phyloP scores from a whole-genome alignment of 148 eudicot species.

The Nyssa sinensis region DNA sequence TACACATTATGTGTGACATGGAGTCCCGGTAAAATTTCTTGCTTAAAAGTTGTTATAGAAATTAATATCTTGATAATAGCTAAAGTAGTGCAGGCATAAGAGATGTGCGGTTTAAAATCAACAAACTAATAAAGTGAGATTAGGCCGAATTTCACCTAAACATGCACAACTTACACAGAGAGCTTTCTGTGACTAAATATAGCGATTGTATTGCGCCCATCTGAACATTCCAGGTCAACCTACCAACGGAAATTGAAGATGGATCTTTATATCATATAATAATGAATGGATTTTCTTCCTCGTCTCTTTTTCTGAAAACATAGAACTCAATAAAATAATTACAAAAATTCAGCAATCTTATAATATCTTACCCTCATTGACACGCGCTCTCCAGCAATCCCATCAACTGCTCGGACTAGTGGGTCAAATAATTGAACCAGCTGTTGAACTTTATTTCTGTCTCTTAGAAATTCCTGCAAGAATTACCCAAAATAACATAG shows the following conservation, averaged over 20 bases:
- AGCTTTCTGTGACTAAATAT: slow-evolving; percentile 74
- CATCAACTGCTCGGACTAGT: slow-evolving; percentile 73
- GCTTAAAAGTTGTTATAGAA: not conserved
- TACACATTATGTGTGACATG: not conserved
- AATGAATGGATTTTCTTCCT: not conserved
- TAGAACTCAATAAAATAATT: not conserved
- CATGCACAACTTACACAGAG: slow-evolving; percentile 58
- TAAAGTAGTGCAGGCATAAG: not conserved
- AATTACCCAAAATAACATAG: slow-evolving; percentile 15
- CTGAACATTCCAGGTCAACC: slow-evolving; percentile 93
- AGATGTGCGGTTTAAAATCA: not conserved
- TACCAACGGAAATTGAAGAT: slow-evolving; percentile 26
- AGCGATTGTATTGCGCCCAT: slow-evolving; percentile 71
- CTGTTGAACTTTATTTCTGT: slow-evolving; percentile 74
- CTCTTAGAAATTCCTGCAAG: slow-evolving; percentile 79
- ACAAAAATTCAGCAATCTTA: not conserved
- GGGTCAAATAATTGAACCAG: slow-evolving; percentile 85
- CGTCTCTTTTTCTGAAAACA: not conserved
- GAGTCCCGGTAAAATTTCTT: not conserved
- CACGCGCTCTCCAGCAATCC: slow-evolving; percentile 80
- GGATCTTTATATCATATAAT: not conserved
- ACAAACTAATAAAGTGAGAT: not conserved
- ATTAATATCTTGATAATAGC: not conserved
- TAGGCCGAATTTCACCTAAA: not conserved
- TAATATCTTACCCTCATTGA: slow-evolving; percentile 80